A percentile compares a stretch with the other conserved stretches of the same genome.
phyloP scores from a whole-genome alignment of 768 basidiomycete species.

The Kwoniella bestiolae region DNA sequence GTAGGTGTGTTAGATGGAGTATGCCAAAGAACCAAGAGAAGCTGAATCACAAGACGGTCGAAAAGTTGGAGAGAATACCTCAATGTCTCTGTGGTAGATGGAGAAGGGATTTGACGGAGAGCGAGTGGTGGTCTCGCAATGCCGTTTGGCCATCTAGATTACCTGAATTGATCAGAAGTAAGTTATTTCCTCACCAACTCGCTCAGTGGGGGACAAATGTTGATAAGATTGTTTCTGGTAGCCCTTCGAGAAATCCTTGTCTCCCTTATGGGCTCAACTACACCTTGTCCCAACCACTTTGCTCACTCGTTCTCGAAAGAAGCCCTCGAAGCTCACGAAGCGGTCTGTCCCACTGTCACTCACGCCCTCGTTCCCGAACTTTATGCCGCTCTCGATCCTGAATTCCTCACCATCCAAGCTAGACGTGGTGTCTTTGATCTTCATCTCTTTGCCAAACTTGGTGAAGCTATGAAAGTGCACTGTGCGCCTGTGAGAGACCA shows the following conservation, averaged over 20 bases:
- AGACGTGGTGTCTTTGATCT: constrained; percentile 77
- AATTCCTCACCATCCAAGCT: constrained; percentile 80
- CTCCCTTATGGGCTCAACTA: constrained; percentile 79
- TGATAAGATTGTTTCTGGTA: not conserved
- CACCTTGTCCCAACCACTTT: constrained; percentile 47
- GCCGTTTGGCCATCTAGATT: constrained; percentile 39
- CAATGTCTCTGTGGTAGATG: constrained; percentile 45
- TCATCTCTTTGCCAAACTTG: constrained; percentile 76
- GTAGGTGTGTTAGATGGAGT: constrained; percentile 59
- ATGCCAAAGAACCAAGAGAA: constrained; percentile 18
- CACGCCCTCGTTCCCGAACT: constrained; percentile 69
- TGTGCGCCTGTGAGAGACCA: constrained; percentile 92
- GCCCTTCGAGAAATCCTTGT: constrained; percentile 82
- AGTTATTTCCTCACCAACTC: too few relatives aligned
- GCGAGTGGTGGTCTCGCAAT: constrained; percentile 36
- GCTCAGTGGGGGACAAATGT: not conserved
- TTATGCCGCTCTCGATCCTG: constrained; percentile 77
- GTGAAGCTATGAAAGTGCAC: constrained; percentile 80
- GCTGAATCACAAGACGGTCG: not conserved
- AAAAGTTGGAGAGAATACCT: constrained; percentile 21
- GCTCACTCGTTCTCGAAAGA: constrained; percentile 46
- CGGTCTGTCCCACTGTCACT: constrained; percentile 66
- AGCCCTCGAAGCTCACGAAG: constrained; percentile 43
- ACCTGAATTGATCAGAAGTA: constrained; percentile 45
- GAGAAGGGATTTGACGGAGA: constrained; percentile 34